phyloP scores from a whole-genome alignment of 2,329 filamentous ascomycete species.

The Myriosclerotinia curreyana region DNA sequence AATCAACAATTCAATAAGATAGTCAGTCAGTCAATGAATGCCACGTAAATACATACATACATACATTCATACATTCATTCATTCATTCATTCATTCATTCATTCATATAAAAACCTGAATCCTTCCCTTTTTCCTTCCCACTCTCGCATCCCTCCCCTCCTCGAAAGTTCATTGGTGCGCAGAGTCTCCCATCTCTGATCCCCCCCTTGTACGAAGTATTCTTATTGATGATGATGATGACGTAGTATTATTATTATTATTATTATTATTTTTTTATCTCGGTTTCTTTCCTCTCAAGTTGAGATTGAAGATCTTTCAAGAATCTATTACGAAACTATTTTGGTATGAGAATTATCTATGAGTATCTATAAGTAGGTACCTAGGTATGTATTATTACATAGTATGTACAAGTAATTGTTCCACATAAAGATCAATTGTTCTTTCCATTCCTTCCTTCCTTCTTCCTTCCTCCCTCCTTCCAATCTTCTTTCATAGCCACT shows the following conservation, averaged over 20 bases:
- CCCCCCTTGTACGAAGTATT: too few relatives aligned
- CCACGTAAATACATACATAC: slow-evolving; percentile 3
- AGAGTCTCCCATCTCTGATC: too few relatives aligned
- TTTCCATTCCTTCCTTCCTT: background rate
- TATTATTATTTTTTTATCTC: background rate
- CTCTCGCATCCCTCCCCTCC: too few relatives aligned
- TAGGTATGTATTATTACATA: too few relatives aligned
- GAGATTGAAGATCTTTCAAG: background rate
- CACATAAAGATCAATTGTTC: background rate
- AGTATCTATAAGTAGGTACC: too few relatives aligned
- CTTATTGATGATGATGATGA: too few relatives aligned
- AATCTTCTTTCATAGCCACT: too few relatives aligned
- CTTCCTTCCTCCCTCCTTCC: background rate
- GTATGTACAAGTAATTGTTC: too few relatives aligned
- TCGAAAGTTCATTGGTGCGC: slow-evolving; percentile 13
- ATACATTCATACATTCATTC: background rate
- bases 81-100: background rate
- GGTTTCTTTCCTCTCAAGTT: background rate
- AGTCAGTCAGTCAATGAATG: background rate
- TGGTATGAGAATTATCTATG: background rate
- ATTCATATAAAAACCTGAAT: slow-evolving; percentile 3
- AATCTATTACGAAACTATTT: background rate
- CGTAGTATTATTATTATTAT: background rate
- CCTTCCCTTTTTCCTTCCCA: background rate
- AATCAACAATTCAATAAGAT: background rate